phyloP scores from a whole-genome alignment of 495 filamentous ascomycete species.

The Tuber microsphaerosporum region DNA sequence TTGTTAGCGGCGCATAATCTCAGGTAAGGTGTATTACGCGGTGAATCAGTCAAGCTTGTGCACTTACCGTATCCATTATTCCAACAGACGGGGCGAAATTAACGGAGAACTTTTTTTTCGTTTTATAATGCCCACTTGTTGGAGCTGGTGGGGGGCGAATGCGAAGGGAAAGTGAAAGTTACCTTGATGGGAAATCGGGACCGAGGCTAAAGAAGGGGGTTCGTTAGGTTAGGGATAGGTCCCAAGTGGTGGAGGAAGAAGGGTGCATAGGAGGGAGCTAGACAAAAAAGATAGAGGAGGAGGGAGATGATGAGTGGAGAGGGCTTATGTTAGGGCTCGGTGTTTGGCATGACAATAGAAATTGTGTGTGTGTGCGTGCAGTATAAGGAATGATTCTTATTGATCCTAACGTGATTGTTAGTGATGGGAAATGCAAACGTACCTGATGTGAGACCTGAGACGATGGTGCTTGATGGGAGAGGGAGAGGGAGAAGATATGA shows the following conservation, averaged over 20 bases:
- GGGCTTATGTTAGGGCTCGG: background rate
- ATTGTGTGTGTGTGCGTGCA: background rate
- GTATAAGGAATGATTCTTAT: background rate
- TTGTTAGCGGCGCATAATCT: background rate
- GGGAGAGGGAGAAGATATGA: background rate
- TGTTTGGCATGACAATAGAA: slow-evolving; percentile 1
- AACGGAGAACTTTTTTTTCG: background rate
- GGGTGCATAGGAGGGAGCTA: background rate
- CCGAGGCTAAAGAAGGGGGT: background rate
- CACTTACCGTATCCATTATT: background rate
- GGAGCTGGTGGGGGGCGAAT: background rate
- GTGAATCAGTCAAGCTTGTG: background rate
- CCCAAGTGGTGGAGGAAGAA: background rate
- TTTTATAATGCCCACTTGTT: background rate
- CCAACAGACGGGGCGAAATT: background rate
- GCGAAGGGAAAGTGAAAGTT: background rate
- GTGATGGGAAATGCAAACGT: background rate
- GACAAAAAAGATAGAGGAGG: background rate
- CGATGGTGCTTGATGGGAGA: background rate
- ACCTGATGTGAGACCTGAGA: background rate
- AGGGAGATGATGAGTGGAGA: background rate
- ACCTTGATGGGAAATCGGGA: background rate
- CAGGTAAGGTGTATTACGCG: background rate
- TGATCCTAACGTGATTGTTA: background rate
- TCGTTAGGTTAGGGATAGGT: background rate